Base-by-base conservation (phyloP, 257 asterid genomes). In the Knoxia roxburghii region DNA sequence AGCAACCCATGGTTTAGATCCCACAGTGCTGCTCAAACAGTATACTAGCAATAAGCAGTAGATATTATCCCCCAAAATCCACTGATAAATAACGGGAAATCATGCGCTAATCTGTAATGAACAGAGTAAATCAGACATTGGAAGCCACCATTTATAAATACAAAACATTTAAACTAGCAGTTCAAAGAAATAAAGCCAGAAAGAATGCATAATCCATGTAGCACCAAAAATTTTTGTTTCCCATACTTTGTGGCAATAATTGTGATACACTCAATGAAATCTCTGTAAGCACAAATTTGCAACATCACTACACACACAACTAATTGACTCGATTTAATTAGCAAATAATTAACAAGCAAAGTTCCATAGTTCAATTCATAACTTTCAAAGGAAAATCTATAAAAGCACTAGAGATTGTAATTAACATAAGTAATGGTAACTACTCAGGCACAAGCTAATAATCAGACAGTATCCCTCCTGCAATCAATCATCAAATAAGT, bases 1-100 rank as follows among this genome's bases (percentile, higher is more conserved):
- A 79, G 78, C 75, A 71, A 77, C 83, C 87, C 92, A 80, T 81
- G n/a, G 66, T 67, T 71, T 60, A 75, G 72, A 71, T 71, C 67
- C 77, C 75, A 37, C 74, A 74, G 49, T 43, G 46, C 72, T 65
- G 70, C 73, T 73, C 77, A 75, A 75, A 61, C 61, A 78, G 68
- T 39, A 59, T 24, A 24, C 54, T 71, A 60, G 75, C 62, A 41
- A 54, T 52, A 55, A 39, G 72, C 72, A 73, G 62, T 27, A 43
- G 50, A 71, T 41, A 75, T 64, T 61, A 65, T 83, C 79, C 69
- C 74, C 68, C 4, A 68, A 71, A 77, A 63, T 60, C 65, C 77
- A 75, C 73, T 39, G 68, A 6, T 13, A 37, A 60, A 27, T 24
- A 59, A 21, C 56, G 64, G 35, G 56, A 46, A 9, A 51, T 60